Base-by-base conservation (phyloP, 805 yeast species). In the Kodamaea kaohsiungensis region DNA sequence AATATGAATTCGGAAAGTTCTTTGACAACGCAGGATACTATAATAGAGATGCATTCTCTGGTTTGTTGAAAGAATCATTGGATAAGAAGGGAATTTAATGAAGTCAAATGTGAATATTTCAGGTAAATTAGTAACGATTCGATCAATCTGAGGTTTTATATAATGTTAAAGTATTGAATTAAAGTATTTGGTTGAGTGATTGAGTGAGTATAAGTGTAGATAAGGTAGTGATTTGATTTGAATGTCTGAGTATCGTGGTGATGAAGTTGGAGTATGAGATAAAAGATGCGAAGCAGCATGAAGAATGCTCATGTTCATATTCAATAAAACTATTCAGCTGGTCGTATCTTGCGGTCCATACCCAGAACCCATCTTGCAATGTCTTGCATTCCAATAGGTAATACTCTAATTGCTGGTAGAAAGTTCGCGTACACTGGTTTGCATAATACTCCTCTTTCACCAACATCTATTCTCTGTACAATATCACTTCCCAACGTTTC, bases 361-460 rank as follows among this genome's bases (percentile, higher is more conserved):
- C 67, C 65, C 6, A 77, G 67, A 30, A 69, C 62, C 66, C 66
- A 59, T 16, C 80, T 61, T 51, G 73, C 70, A 17, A 63, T 56
- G 12, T 65, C 64, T 55, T 76, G 81, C 10, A 78, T 13, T 25
- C 60, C 50, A 57, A 65, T 64, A 0, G 87, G 87, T 47, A 81
- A 53, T 2, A 65, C 59, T 54, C 76, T 72, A 39, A 81, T 62
- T 0, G 70, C 43, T 0, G 84, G 83, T 17, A 81, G 62, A 25
- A 78, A 65, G 37, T 77, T 68, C 2, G 81, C 77, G 61, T 82
- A 82, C 8, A 80, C 61, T 0, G 87, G 86, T 48, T 61, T 71
- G 48, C 76, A 67, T 50, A 80, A 62, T 0, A 66, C 66, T 0
- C 86, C 86, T 22, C 62, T 60, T 35, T 68, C 67, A 1, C 85